Base-by-base conservation (phyloP, 129 eudicot genomes). In the Flaveria linearis region DNA sequence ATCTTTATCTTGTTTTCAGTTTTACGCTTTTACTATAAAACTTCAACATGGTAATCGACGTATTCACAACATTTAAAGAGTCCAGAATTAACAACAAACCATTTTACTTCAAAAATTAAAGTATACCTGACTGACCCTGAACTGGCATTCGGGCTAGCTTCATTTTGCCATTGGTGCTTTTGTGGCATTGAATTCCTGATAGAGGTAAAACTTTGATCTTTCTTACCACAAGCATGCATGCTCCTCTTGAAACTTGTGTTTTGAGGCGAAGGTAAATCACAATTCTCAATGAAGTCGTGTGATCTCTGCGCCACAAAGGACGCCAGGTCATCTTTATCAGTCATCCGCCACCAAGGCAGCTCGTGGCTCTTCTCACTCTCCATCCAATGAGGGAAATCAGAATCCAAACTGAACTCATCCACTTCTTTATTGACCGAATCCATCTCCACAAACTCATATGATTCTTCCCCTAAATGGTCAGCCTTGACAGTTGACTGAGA, bases 251-350 rank as follows among this genome's bases (percentile, higher is more conserved):
- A 73, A 78, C 76, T 55, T 67, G 71, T 63, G 15, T 75, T 79
- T 71, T 81, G 88, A 49, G 96, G 96, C 25, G 77, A 89, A 33
- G 98, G 98, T 66, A 93, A 96, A 84, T 93, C 98, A 61, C 98
- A 93, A 75, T 93, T 93, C 65, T 90, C 98, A 2, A 93, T 67
- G 78, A 80, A 82, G 71, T 69, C 87, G 41, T 69, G 81, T 13
- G 98, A 93, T 68, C 82, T 90, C 60, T 85, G 88, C 16, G 97
- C 85, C 72, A 93, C 98, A 52, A 86, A 87, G 1, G 85, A 85
- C 15, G 97, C 97, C 87, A 93, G 72, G 47, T 93, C 97, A 71
- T 85, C 92, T 47, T 76, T 81, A 77, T 88, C 97, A 7, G 98
- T 84, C 78, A 79, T 87, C 46, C 90, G 89, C 98, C 98, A 93